phyloP scores from a whole-genome alignment of 2,329 filamentous ascomycete species.

The Chaetomiaceae sp. region DNA sequence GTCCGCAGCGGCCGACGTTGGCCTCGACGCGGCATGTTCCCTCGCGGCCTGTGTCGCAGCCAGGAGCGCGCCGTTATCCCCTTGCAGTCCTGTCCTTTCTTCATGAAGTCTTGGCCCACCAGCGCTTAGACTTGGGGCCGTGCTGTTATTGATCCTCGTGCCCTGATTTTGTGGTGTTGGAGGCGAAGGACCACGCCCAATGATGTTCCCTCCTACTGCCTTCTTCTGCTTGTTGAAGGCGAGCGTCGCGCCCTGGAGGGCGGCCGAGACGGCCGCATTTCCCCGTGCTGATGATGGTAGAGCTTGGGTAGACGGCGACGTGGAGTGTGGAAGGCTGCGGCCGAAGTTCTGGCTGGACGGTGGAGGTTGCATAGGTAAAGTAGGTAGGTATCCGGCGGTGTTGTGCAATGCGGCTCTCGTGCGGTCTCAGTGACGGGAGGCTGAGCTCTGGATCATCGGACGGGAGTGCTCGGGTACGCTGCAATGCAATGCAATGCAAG shows the following conservation, averaged over 20 bases:
- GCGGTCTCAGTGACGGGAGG: no score
- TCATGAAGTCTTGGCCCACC: no score
- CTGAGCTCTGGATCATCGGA: no score
- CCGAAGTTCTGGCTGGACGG: conserved; percentile 3
- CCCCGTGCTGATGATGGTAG: not conserved
- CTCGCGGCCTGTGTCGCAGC: conserved; percentile 33
- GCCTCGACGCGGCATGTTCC: conserved; percentile 23
- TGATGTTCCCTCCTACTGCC: not conserved
- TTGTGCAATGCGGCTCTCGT: not conserved
- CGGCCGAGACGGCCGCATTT: conserved; percentile 27
- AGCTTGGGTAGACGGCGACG: not conserved
- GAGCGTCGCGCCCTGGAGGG: conserved; percentile 51
- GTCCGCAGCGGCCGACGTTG: conserved; percentile 1
- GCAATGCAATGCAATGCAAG: conserved; percentile 3
- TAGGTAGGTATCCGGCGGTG: not conserved
- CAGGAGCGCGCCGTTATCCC: conserved; percentile 16
- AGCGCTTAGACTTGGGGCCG: not conserved
- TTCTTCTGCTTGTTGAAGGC: conserved; percentile 40
- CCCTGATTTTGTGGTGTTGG: not conserved
- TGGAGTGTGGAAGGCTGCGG: not conserved
- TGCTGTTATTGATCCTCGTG: no score
- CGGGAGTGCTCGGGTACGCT: no score
- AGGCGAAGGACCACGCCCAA: not conserved
- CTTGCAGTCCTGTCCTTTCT: not conserved
- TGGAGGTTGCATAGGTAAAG: conserved; percentile 15